These are phyloP conservation scores for Castanopsis chinensis DNA, from an alignment of 306 rosid species.

Conservation along the genomic window DNA sequence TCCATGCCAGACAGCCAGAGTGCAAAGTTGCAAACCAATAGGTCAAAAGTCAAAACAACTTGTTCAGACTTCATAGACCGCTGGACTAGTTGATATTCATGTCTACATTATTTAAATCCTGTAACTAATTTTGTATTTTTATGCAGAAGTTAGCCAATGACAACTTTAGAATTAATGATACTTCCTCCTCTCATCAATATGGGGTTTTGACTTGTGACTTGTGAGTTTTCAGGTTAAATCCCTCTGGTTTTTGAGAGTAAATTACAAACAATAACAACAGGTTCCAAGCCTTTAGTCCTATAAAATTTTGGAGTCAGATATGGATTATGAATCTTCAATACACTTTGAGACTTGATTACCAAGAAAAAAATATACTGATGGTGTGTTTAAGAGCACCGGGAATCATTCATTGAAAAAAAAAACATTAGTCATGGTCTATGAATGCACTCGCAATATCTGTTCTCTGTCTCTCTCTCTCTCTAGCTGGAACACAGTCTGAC, in stretches of 20 bases:
- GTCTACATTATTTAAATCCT: not conserved
- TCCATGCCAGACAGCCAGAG: not conserved
- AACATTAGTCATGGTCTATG: constrained; percentile 8
- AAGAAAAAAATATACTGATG: no score
- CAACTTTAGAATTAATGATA: not conserved
- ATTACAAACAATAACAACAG: no score
- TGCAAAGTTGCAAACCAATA: not conserved
- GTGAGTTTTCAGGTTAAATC: not conserved
- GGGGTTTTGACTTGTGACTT: not conserved
- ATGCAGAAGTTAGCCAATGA: not conserved
- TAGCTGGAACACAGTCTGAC: not conserved
- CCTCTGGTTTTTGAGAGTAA: no score
- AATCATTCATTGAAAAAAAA: constrained; percentile 12
- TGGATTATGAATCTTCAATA: no score
- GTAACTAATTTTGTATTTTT: not conserved
- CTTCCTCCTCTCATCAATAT: not conserved
- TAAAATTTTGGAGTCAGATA: no score
- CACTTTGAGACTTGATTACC: no score
- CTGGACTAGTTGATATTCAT: not conserved
- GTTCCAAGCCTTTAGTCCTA: no score
- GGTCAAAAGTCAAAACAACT: not conserved
- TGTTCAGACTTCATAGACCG: not conserved
- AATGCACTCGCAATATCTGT: constrained; percentile 16
- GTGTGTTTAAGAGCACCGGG: not conserved
- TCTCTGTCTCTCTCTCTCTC: not conserved